Conservation (phyloP, 2,329 filamentous ascomycete species). For the Fusarium tjaetaba region DNA sequence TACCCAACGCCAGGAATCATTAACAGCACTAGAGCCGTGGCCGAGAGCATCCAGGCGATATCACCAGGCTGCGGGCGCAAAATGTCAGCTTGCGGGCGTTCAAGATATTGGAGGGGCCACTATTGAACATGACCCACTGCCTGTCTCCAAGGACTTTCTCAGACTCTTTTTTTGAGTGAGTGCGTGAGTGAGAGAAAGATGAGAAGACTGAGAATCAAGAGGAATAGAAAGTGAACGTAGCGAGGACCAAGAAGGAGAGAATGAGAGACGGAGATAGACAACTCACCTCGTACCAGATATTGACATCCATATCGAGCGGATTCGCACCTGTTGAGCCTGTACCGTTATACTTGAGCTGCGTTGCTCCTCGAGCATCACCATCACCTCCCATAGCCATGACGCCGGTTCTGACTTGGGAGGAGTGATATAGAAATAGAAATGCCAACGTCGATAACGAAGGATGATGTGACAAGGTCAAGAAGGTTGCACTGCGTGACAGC, state of each 20-base stretch:
- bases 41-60: conserved; percentile 84
- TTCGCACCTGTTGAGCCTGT: conserved; percentile 73
- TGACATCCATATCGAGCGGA: conserved; percentile 74
- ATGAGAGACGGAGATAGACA: neutral
- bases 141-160: conserved; percentile 2
- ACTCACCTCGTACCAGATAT: conserved; percentile 79
- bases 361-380: conserved; percentile 57
- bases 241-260: neutral
- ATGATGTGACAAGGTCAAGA: conserved; percentile 1
- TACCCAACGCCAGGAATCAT: conserved; percentile 92
- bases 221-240: neutral
- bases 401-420: conserved; percentile 24
- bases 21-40: conserved; percentile 84
- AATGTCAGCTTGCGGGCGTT: conserved; percentile 43
- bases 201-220: conserved; percentile 7
- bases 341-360: conserved; percentile 68
- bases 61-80: conserved; percentile 70
- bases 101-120: conserved; percentile 11
- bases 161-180: neutral
- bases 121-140: conserved; percentile 24
- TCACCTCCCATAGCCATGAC: conserved; percentile 40
- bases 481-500: conserved; percentile 11
- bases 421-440: conserved; percentile 33
- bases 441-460: conserved; percentile 6
- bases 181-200: neutral